Evolutionary conservation across 164 flowering plant genomes (phyloP), one percentile per base, ranked within the genome.

Genomic region (Macadamia tetraphylla): DNA sequence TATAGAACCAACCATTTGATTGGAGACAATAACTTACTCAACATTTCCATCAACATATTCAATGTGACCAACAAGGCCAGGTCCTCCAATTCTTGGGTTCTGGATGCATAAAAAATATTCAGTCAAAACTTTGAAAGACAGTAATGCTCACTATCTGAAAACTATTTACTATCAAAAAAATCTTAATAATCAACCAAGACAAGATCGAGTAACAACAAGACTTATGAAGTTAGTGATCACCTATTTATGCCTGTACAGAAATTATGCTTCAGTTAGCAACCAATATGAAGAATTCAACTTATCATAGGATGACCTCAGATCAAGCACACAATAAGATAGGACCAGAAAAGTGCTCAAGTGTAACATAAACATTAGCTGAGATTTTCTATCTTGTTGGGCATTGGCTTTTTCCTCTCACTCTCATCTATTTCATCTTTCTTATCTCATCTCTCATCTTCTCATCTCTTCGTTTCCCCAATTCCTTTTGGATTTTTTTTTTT

Each of bases 31-130:
- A 48, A 78, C 96, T 90, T 83, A 89, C 97, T 94, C 96, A 12
- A 75, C 66, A 72, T 76, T 75, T 60, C 91, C 97, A 81, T 88
- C 97, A 60, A 80, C 63, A 60, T 78, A 75, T 75, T 83, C 79
- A 70, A 69, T 82, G 31, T 62, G 32, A 59, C 99, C 99, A 79
- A 94, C 84, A 69, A 94, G 86, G 18, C 99, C 99, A 64, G 94
- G 90, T 70, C 99, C 99, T 71, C 99, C 99, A 71, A 89, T 74
- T 79, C 78, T 80, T 43, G 94, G 97, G 69, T 79, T 72, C 95
- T 94, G 88, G 58, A 72, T 29, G 56, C 40, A 60, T 40, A 59
- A 58, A 10, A 65, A 9, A 63, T 23, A 44, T 58, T 66, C 66
- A 53, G 58, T 67, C 30, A 75, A 71, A 46, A 70, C 63, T 17